A percentile compares a stretch with the other conserved stretches of the same genome.
phyloP scores from a whole-genome alignment of 2,329 filamentous ascomycete species.

The Alternaria sp. region DNA sequence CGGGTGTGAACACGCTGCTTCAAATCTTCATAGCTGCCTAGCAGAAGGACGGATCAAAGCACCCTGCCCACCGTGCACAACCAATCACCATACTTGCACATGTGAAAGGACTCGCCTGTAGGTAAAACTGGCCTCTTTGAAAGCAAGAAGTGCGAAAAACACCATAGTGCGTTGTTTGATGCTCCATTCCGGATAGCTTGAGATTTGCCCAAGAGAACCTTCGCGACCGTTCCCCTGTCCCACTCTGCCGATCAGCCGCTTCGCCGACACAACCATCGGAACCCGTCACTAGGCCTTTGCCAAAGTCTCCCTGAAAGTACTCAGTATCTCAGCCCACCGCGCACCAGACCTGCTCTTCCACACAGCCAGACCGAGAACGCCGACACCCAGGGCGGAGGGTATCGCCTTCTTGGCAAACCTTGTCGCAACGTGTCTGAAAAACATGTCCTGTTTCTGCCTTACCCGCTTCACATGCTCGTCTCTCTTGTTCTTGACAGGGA shows the following conservation, averaged over 20 bases:
- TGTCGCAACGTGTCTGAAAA: slow-evolving; percentile 2
- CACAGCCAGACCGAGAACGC: not conserved
- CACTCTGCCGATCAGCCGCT: not conserved
- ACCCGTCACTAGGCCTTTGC: not conserved
- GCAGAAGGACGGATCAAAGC: not conserved
- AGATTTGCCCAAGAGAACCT: not conserved
- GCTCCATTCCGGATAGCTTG: not conserved
- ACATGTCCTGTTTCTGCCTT: slow-evolving; percentile 9
- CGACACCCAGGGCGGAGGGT: not conserved
- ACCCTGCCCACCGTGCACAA: not conserved
- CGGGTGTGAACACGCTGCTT: not conserved
- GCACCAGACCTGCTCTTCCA: slow-evolving; percentile 1
- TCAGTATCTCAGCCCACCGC: not conserved
- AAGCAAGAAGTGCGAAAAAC: not conserved
- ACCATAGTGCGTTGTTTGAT: not conserved
- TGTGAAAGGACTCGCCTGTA: not conserved
- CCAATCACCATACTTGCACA: not conserved
- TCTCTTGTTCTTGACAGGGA: slow-evolving; percentile 21
- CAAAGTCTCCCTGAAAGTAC: not conserved
- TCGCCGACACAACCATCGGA: not conserved
- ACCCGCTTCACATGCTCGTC: slow-evolving; percentile 7
- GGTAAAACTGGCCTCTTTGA: not conserved
- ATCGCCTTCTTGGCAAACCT: slow-evolving; percentile 1
- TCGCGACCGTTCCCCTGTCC: not conserved
- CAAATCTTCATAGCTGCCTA: not conserved